A percentile compares a stretch with the other conserved stretches of the same genome.
These are phyloP conservation scores for Kwoniella sp. DNA, from an alignment of 768 basidiomycete species.

Conservation along the genomic window DNA sequence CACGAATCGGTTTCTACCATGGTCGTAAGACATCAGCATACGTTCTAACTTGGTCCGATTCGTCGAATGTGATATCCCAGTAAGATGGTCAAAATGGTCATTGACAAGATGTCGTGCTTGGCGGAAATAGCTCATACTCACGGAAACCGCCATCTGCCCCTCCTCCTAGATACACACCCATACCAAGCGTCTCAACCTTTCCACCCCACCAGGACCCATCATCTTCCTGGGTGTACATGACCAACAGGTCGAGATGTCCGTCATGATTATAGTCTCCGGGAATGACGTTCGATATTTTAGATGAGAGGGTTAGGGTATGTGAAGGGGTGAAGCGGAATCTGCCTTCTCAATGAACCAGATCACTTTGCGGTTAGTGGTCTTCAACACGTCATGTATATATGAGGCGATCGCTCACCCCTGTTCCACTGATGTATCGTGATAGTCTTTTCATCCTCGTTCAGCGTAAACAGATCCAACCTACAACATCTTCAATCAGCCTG, in stretches of 20 bases:
- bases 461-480: constrained; percentile 78
- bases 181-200: constrained; percentile 60
- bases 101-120: too few relatives aligned
- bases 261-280: constrained; percentile 93
- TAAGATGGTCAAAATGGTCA: too few relatives aligned
- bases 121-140: constrained; percentile 13
- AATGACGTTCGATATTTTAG: constrained; percentile 73
- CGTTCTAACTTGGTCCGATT: too few relatives aligned
- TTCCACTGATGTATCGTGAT: constrained; percentile 76
- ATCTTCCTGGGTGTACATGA: constrained; percentile 70
- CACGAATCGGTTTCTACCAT: constrained; percentile 7
- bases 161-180: constrained; percentile 75
- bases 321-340: constrained; percentile 38
- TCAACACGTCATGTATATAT: too few relatives aligned
- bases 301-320: constrained; percentile 31
- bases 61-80: too few relatives aligned
- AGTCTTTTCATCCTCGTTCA: constrained; percentile 73
- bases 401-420: too few relatives aligned
- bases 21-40: too few relatives aligned
- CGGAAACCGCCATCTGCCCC: constrained; percentile 58
- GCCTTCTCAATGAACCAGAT: too few relatives aligned
- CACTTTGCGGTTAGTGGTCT: too few relatives aligned
- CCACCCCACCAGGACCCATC: constrained; percentile 57
- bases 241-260: constrained; percentile 83
- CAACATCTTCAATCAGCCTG: not conserved